Evolutionary conservation across 176 grass and related monocot genomes (phyloP), one percentile per base, ranked within the genome.

Genomic region (Aegilops bicornis): DNA sequence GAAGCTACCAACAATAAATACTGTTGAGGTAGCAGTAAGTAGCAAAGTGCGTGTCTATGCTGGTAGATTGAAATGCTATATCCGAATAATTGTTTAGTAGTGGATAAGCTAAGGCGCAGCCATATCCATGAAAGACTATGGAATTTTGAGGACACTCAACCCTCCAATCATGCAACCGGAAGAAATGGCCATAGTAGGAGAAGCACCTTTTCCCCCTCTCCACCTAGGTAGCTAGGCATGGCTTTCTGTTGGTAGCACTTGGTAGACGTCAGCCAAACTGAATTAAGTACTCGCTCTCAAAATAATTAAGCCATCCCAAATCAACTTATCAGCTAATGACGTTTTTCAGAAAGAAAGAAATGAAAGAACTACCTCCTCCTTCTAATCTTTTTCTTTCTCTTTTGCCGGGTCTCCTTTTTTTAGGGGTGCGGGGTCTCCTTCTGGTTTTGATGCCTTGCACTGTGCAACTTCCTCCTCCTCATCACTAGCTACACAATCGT

Each of bases 131-230:
- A 42, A 25, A 52, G 15, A 75, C 10, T 31, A 45, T 52, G 45
- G 25, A 76, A 76, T 54, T 29, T 31, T 76, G 43, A 76, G 73
- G 25, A 75, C 72, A 75, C 42, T 10, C 70, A 40, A 45, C 70
- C 69, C 72, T 48, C 73, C 73, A 76, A 31, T 76, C 73, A 76
- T 54, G 45, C 15, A 76, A 54, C 3, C 43, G 25, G 25, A 50
- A 76, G 30, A 76, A 76, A 76, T 45, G 73, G 19, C 8, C 45
- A 52, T 76, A 2, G 7, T 30, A 19, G 73, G 24, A 11, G 73
- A 54, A 76, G 73, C 15, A 76, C 45, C 72, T 50, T 74, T 74
- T 19, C 27, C 24, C 72, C 23, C 40, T 47, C 71, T 74, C 40
- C 39, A 2, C 40, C 40, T 14, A 47, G 10, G 10, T 12, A 10